Evolutionary conservation across 352 stramenopile species (phyloP).

Genomic region (Pythium scleroteichum): DNA sequence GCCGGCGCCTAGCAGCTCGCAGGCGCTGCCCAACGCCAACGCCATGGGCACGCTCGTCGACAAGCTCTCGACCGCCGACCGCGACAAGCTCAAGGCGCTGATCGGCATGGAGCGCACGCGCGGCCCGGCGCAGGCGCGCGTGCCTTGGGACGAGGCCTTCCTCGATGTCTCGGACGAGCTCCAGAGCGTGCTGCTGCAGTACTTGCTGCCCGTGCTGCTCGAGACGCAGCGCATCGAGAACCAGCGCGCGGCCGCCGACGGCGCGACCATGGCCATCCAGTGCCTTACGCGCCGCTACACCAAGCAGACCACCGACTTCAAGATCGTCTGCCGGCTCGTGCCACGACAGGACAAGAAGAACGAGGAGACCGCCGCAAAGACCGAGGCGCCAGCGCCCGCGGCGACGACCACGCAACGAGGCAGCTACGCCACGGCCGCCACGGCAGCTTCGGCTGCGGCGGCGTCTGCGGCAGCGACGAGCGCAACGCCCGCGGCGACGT

Average conservation of each 20-base stretch:
- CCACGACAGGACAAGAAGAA: neutral
- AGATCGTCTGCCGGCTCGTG: conserved; percentile 33
- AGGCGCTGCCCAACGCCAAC: conserved; percentile 18
- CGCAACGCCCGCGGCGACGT: neutral
- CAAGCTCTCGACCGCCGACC: conserved; percentile 46
- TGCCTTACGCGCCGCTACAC: conserved; percentile 60
- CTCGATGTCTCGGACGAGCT: conserved; percentile 55
- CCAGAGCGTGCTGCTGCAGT: conserved; percentile 51
- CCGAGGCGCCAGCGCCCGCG: neutral
- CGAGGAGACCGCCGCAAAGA: neutral
- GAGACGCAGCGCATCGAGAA: conserved; percentile 31
- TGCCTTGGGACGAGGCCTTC: conserved; percentile 45
- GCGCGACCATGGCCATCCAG: conserved; percentile 30
- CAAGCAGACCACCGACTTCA: conserved; percentile 67
- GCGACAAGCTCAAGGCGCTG: conserved; percentile 52
- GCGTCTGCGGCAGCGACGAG: neutral
- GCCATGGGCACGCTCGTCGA: conserved; percentile 42
- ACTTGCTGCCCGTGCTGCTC: conserved; percentile 52
- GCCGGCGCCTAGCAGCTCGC: conserved; percentile 13
- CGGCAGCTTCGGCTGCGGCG: conserved; percentile 5
- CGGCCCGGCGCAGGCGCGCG: conserved; percentile 4
- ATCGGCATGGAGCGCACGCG: conserved; percentile 35
- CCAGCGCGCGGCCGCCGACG: neutral
- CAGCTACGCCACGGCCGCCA: neutral
- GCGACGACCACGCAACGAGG: neutral